Base-by-base conservation (phyloP, 176 grass and related monocot genomes). In the Ampelocalamus luodianensis region DNA sequence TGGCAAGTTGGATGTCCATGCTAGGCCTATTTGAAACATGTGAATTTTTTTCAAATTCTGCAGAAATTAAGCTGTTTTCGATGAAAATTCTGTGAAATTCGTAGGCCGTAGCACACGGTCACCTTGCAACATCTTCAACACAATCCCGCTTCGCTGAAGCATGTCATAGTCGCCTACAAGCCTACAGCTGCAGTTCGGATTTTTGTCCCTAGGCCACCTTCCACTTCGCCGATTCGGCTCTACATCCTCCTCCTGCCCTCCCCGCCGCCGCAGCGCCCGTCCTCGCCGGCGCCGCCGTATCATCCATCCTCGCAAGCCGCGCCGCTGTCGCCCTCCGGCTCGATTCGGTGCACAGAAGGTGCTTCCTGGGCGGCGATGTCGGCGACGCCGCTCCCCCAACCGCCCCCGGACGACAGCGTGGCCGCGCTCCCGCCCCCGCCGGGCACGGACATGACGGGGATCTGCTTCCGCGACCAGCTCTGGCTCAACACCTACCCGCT, bases 381-480 rank as follows among this genome's bases (percentile, higher is more conserved):
- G 23, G 79, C 90, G 70, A 90, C 90, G 43, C 92, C 87, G 70
- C 81, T 89, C 3, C 93, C 91, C 20, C 82, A 87, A 5, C 82
- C 72, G 24, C 79, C 72, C 16, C 90, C 72, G 78, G 90, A 68
- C 85, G 96, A 91, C 13, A 81, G 83, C 40, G 71, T 90, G 2
- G 90, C 79, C 14, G 66, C 84, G 26, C 74, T 79, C 59, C 93
- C 88, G 14, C 65, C 91, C 10, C 93, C 93, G 14, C 96, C 96
- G 38, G 96, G 96, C 45, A 98, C 96, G 36, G 96, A 95, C 91
- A 98, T 98, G 96, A 98, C 96, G 26, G 96, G 96, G 42, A 98
- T 98, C 79, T 98, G 96, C 88, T 98, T 98, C 93, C 90, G 93
- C 37, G 96, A 98, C 80, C 96, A 98, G 86, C 91, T 98, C 61